Percentiles rank a stretch among this genome's conserved stretches.
These are phyloP conservation scores for Penicillium paxilli DNA, from an alignment of 495 filamentous ascomycete species.

Conservation along the genomic window DNA sequence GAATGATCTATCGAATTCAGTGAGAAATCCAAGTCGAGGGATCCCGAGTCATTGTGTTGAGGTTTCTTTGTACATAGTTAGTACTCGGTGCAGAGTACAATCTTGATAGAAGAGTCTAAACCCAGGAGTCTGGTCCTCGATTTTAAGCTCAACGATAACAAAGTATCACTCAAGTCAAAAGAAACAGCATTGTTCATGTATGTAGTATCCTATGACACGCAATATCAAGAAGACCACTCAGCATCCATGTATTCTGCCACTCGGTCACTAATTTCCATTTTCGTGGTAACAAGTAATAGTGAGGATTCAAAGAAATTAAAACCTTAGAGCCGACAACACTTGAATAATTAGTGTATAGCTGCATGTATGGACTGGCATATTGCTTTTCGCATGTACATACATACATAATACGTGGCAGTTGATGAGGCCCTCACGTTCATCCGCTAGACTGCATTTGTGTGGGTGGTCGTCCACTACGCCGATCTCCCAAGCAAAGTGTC, in stretches of 20 bases:
- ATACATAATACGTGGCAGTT: slow-evolving; percentile 10
- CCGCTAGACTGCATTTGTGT: not conserved
- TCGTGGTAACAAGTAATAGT: not conserved
- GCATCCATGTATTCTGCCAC: not conserved
- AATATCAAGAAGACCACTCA: not conserved
- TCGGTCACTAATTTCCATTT: not conserved
- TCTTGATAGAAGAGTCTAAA: not conserved
- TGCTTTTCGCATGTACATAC: not conserved
- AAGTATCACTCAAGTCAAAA: not conserved
- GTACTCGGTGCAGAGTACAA: not conserved
- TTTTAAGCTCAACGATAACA: not conserved
- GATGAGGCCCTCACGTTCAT: slow-evolving; percentile 4
- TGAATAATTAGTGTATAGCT: not conserved
- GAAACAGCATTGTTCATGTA: slow-evolving; percentile 6
- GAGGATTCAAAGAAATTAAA: not conserved
- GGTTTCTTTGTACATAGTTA: too few relatives aligned
- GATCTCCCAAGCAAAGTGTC: not conserved
- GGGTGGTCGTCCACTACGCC: not conserved
- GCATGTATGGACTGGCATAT: not conserved
- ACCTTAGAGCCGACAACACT: not conserved
- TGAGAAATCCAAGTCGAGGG: too few relatives aligned
- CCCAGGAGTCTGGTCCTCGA: not conserved
- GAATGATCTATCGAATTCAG: too few relatives aligned
- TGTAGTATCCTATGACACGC: not conserved
- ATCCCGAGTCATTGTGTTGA: too few relatives aligned